Evolutionary conservation across 2,329 filamentous ascomycete genomes (phyloP).

Genomic region (Cytospora piceae): DNA sequence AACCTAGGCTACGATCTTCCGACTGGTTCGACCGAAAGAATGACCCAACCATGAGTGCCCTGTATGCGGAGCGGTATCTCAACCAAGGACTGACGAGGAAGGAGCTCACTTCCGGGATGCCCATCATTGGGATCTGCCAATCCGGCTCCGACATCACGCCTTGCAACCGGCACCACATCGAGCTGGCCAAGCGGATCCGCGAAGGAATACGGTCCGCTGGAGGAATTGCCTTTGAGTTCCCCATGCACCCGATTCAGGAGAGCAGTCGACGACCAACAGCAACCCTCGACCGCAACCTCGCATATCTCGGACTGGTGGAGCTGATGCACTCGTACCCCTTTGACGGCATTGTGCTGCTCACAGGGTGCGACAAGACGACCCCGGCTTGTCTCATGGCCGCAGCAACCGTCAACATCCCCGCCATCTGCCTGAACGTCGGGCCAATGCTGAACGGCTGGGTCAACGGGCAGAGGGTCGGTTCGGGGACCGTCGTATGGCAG

Average conservation of each 20-base stretch:
- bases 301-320: conserved; percentile 53
- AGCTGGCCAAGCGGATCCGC: conserved; percentile 53
- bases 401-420: conserved; percentile 55
- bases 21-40: conserved; percentile 49
- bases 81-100: conserved; percentile 54
- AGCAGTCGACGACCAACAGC: conserved; percentile 51
- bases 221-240: conserved; percentile 55
- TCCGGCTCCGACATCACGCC: conserved; percentile 54
- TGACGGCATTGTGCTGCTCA: conserved; percentile 55
- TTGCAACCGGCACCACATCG: conserved; percentile 54
- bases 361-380: conserved; percentile 57
- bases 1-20: conserved; percentile 42
- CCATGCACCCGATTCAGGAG: conserved; percentile 57
- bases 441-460: conserved; percentile 56
- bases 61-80: conserved; percentile 55
- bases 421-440: conserved; percentile 55
- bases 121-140: conserved; percentile 57
- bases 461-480: conserved; percentile 46
- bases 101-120: conserved; percentile 53
- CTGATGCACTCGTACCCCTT: conserved; percentile 52
- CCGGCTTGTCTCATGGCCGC: conserved; percentile 56
- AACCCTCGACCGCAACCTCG: conserved; percentile 53
- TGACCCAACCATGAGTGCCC: conserved; percentile 38
- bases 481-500: conserved; percentile 53
- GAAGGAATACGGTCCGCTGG: conserved; percentile 54